A percentile compares a stretch with the other conserved stretches of the same genome.
Evolutionary conservation across 2,329 filamentous ascomycete species (phyloP).

Genomic region (Scytalidium lignicola): DNA sequence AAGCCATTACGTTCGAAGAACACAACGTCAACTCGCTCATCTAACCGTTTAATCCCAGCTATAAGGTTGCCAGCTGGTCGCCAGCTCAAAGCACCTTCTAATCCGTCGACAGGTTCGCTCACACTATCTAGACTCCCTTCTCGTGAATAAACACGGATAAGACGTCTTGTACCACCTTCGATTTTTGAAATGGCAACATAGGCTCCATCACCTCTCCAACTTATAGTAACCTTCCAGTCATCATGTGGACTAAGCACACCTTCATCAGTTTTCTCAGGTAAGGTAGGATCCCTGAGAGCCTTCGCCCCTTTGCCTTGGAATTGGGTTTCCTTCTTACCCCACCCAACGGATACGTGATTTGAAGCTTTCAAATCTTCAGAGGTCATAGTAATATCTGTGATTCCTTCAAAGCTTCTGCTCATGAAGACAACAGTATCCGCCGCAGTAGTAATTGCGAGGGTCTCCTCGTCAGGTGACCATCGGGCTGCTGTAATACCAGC

Average conservation of each 20-base stretch:
- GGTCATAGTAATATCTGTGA: slow-evolving; percentile 68
- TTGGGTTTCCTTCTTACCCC: slow-evolving; percentile 97
- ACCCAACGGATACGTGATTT: slow-evolving; percentile 92
- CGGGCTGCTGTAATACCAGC: slow-evolving; percentile 82
- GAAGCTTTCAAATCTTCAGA: slow-evolving; percentile 78
- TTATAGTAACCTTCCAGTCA: slow-evolving; percentile 66
- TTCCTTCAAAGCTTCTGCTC: slow-evolving; percentile 83
- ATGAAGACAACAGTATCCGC: slow-evolving; percentile 81
- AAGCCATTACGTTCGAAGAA: slow-evolving; percentile 98
- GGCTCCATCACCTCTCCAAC: slow-evolving; percentile 91
- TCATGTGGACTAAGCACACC: slow-evolving; percentile 73
- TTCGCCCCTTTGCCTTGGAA: slow-evolving; percentile 88
- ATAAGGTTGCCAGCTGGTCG: slow-evolving; percentile 85
- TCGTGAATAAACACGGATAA: slow-evolving; percentile 84
- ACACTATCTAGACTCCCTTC: slow-evolving; percentile 89
- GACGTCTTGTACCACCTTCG: slow-evolving; percentile 63
- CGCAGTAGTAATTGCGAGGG: slow-evolving; percentile 77
- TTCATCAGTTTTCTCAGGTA: slow-evolving; percentile 86
- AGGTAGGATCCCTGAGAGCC: slow-evolving; percentile 85
- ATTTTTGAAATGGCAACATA: slow-evolving; percentile 83
- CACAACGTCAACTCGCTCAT: slow-evolving; percentile 69
- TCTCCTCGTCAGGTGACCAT: slow-evolving; percentile 94
- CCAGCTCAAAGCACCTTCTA: slow-evolving; percentile 89
- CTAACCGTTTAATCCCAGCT: slow-evolving; percentile 72
- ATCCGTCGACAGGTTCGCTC: slow-evolving; percentile 86